These are phyloP conservation scores for Colletotrichum phormii DNA, from an alignment of 2,329 filamentous ascomycete genomes.

Conservation along the genomic window DNA sequence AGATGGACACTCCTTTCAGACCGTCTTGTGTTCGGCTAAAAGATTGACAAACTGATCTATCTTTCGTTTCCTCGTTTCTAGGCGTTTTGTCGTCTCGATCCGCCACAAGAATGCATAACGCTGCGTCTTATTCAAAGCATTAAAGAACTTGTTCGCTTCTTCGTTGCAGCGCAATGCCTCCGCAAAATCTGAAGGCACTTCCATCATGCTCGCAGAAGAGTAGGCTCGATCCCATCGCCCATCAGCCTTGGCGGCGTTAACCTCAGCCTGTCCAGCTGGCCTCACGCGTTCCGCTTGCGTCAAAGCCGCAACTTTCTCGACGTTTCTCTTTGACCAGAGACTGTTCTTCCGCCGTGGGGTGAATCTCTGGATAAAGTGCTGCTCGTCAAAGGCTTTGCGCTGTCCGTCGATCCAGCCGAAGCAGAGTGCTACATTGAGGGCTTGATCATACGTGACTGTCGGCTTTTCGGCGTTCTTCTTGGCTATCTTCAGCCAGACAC, in stretches of 20 bases:
- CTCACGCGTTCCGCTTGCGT: slow-evolving; percentile 60
- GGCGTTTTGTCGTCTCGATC: slow-evolving; percentile 54
- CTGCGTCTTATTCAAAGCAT: slow-evolving; percentile 55
- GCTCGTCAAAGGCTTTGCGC: slow-evolving; percentile 54
- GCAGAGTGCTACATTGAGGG: slow-evolving; percentile 68
- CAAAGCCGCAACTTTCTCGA: slow-evolving; percentile 60
- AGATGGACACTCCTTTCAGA: slow-evolving; percentile 29
- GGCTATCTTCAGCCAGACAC: slow-evolving; percentile 60
- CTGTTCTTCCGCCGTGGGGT: slow-evolving; percentile 67
- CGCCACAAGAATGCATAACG: slow-evolving; percentile 59
- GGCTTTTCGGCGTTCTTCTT: slow-evolving; percentile 58
- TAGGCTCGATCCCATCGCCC: slow-evolving; percentile 71
- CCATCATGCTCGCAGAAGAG: slow-evolving; percentile 58
- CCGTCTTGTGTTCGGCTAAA: slow-evolving; percentile 48
- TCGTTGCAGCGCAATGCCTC: slow-evolving; percentile 51
- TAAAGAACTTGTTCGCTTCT: slow-evolving; percentile 53
- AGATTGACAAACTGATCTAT: slow-evolving; percentile 56
- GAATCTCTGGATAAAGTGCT: slow-evolving; percentile 66
- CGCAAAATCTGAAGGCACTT: slow-evolving; percentile 62
- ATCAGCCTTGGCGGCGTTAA: slow-evolving; percentile 67
- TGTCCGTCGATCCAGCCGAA: slow-evolving; percentile 74
- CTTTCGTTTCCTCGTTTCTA: slow-evolving; percentile 48
- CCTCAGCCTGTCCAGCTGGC: slow-evolving; percentile 57
- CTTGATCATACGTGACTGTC: slow-evolving; percentile 61
- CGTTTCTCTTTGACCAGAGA: slow-evolving; percentile 71